Base-by-base conservation (phyloP, 2,329 filamentous ascomycete genomes). In the Pseudocercospora macadamiae region DNA sequence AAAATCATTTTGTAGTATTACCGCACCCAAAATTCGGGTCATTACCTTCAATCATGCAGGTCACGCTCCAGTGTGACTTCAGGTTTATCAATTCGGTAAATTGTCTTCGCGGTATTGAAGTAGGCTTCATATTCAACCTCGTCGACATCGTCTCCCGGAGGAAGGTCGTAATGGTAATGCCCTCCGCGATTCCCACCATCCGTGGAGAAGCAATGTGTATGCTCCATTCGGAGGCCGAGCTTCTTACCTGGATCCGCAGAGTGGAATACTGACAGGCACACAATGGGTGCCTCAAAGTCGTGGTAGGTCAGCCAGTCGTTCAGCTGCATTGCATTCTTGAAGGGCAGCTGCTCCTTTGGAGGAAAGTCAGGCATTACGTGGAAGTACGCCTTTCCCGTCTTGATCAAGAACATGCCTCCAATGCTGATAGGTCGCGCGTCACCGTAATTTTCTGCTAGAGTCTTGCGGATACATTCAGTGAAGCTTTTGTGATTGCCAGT, bases 321-420 rank as follows among this genome's bases (percentile, higher is more conserved):
- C 14, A 71, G 28, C n/a, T 69, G 60, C 23, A 66, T 63, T n/a
- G 64, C 57, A 36, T 64, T 57, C 21, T 55, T 61, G 51, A 69
- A 71, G 0, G 69, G 68, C 26, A 66, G 45, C 6, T 64, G 30
- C 6, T 64, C 51, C 25, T 61, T 55, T 2, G 66, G 57, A 16
- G 68, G 68, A 12, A 71, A 71, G 47, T 70, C 69, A 2, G 69
- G 69, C 69, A 71, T 71, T 26, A 71, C 61, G 25, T 71, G 69
- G 51, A 65, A 71, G 4, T 62, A 51, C 12, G 68, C 65, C 37
- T 62, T 66, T 8, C 69, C 69, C 4, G 39, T 60, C 18, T 66
- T 69, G 39, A 71, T 64, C 6, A 70, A 30, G 55, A 71, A 71
- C 9, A 67, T 64, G 21, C 69, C 69, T 12, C 68, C 69, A 5